Percentiles rank a stretch among this genome's conserved stretches.
phyloP scores from a whole-genome alignment of 805 yeast species.

The Starmerella apicola region DNA sequence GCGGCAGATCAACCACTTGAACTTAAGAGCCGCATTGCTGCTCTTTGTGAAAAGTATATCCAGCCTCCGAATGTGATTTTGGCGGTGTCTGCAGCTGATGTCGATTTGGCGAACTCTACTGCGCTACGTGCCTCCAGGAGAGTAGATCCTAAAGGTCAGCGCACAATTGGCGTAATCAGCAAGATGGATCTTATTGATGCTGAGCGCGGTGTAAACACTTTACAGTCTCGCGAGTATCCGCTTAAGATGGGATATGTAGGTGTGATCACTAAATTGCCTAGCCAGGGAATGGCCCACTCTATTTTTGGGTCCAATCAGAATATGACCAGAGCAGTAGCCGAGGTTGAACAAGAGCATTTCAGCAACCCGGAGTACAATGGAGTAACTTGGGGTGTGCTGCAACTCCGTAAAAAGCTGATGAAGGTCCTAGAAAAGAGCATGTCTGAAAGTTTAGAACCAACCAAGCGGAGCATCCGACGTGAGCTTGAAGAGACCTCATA shows the following conservation, averaged over 20 bases:
- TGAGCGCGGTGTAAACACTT: constrained; percentile 49
- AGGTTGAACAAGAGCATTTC: constrained; percentile 47
- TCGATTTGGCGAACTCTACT: constrained; percentile 90
- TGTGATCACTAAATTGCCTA: constrained; percentile 78
- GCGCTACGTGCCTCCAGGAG: constrained; percentile 80
- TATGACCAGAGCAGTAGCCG: constrained; percentile 37
- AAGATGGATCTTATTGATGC: constrained; percentile 85
- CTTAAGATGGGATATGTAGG: constrained; percentile 96
- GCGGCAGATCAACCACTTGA: constrained; percentile 91
- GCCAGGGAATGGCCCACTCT: constrained; percentile 9
- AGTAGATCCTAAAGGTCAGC: constrained; percentile 87
- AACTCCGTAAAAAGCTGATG: constrained; percentile 68
- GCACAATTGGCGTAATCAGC: constrained; percentile 94
- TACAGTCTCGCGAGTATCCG: constrained; percentile 76
- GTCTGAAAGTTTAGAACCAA: constrained; percentile 80
- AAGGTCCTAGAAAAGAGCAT: constrained; percentile 78
- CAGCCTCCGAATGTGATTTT: constrained; percentile 86
- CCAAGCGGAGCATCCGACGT: constrained; percentile 69
- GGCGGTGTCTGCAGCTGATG: constrained; percentile 96
- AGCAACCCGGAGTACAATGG: constrained; percentile 43
- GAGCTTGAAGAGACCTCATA: constrained; percentile 90
- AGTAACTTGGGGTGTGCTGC: constrained; percentile 63
- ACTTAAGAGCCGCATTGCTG: constrained; percentile 64
- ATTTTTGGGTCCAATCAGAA: constrained; percentile 25
- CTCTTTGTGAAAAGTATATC: constrained; percentile 71